These are phyloP conservation scores for Leccinum laetum DNA, from an alignment of 1,284 basidiomycete genomes.

Conservation along the genomic window DNA sequence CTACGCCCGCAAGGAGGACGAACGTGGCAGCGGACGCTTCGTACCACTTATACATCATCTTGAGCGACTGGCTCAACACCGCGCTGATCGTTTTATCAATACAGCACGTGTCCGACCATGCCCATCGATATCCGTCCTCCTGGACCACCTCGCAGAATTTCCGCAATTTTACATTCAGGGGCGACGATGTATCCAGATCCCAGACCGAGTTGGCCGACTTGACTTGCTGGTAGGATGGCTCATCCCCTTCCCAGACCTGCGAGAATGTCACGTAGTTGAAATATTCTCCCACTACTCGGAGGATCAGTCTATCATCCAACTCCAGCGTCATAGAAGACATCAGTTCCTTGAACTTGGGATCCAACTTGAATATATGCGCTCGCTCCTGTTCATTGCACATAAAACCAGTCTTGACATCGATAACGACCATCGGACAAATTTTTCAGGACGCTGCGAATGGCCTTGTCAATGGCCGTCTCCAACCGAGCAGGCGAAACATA, in stretches of 20 bases:
- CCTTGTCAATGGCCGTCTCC: not conserved
- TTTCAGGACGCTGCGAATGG: not conserved
- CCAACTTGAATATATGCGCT: not conserved
- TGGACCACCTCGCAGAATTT: not conserved
- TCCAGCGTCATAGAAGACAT: not conserved
- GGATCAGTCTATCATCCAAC: not conserved
- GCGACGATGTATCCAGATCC: not conserved
- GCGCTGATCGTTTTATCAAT: slow-evolving; percentile 6
- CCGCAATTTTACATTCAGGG: not conserved
- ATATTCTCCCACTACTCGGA: not conserved
- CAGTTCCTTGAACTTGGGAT: not conserved
- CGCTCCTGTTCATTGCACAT: not conserved
- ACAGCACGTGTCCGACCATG: slow-evolving; percentile 4
- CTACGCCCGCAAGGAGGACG: not conserved
- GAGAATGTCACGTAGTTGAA: slow-evolving; percentile 11
- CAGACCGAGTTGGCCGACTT: not conserved
- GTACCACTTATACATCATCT: slow-evolving; percentile 7
- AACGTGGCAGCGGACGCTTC: slow-evolving; percentile 4
- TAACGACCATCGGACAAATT: not conserved
- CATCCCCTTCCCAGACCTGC: not conserved
- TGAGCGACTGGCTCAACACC: slow-evolving; percentile 4
- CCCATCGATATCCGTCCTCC: not conserved
- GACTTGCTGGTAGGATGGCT: not conserved
- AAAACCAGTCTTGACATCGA: slow-evolving; percentile 10
- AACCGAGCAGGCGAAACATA: not conserved